These are phyloP conservation scores for Rhinocladiella similis DNA, from an alignment of 2,329 filamentous ascomycete species.

Conservation along the genomic window DNA sequence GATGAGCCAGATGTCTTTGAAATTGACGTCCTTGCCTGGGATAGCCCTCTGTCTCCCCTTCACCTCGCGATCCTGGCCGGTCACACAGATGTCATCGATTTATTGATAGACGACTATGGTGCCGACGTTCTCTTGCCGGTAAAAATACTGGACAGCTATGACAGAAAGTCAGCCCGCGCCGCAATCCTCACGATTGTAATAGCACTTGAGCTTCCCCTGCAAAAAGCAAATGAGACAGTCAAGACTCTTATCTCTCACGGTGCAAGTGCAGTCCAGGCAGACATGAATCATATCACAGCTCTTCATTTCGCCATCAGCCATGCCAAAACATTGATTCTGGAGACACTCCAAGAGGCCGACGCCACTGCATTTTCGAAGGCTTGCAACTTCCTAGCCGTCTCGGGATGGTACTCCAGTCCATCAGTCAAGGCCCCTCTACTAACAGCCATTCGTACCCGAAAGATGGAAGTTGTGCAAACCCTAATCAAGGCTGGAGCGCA, in stretches of 20 bases:
- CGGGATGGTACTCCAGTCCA: constrained; percentile 35
- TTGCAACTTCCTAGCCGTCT: constrained; percentile 63
- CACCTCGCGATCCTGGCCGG: constrained; percentile 78
- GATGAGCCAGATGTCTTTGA: constrained; percentile 78
- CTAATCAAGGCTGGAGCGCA: constrained; percentile 65
- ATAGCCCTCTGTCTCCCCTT: constrained; percentile 69
- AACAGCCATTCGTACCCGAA: constrained; percentile 57
- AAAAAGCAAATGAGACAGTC: constrained; percentile 66
- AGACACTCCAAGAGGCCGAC: constrained; percentile 56
- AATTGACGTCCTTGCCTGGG: constrained; percentile 78
- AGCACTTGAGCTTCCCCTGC: constrained; percentile 62
- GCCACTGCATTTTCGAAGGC: constrained; percentile 59
- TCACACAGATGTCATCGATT: constrained; percentile 66
- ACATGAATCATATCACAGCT: constrained; percentile 63
- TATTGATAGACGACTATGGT: constrained; percentile 70
- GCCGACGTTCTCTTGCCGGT: constrained; percentile 75
- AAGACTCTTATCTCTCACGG: constrained; percentile 67
- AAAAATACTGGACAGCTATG: constrained; percentile 54
- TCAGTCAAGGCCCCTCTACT: constrained; percentile 54
- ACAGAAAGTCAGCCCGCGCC: constrained; percentile 49
- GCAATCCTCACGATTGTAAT: constrained; percentile 71
- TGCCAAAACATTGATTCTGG: constrained; percentile 46
- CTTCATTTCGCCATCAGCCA: constrained; percentile 65
- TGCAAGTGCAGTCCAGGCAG: constrained; percentile 72
- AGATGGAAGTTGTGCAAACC: constrained; percentile 56